phyloP scores from a whole-genome alignment of 805 yeast species.

The Sungouiella blattae region DNA sequence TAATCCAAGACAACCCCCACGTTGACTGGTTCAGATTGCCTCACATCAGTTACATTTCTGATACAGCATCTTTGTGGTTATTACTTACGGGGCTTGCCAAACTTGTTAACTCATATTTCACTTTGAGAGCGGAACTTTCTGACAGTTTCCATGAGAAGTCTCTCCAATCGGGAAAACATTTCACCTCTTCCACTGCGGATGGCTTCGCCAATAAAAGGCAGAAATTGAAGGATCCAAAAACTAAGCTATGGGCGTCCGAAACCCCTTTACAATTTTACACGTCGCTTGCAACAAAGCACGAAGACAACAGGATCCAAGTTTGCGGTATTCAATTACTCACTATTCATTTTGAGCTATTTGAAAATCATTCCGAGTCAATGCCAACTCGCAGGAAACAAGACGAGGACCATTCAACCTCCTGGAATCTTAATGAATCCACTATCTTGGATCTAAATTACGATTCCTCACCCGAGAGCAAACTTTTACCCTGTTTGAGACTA shows the following conservation, averaged over 20 bases:
- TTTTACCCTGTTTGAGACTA: neutral
- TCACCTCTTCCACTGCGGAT: neutral
- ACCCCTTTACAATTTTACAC: conserved; percentile 21
- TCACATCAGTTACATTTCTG: conserved; percentile 19
- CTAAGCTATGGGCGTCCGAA: conserved; percentile 4
- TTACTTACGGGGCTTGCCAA: conserved; percentile 30
- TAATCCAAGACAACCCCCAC: conserved; percentile 1
- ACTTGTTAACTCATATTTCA: conserved; percentile 29
- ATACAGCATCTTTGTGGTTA: conserved; percentile 38
- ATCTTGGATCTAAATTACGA: conserved; percentile 10
- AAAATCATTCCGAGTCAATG: too few relatives aligned
- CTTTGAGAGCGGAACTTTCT: conserved; percentile 12
- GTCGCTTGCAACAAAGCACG: conserved; percentile 19
- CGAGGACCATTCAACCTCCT: neutral
- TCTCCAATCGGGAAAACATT: too few relatives aligned
- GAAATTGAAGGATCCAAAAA: conserved; percentile 14
- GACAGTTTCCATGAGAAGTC: too few relatives aligned
- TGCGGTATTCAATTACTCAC: conserved; percentile 27
- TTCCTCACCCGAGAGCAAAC: neutral
- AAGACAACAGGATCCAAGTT: conserved; percentile 11
- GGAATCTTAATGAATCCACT: conserved; percentile 4
- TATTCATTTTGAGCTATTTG: conserved; percentile 17
- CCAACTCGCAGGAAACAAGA: neutral
- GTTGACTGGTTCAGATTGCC: conserved; percentile 24
- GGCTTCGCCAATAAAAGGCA: conserved; percentile 21